Base-by-base conservation (phyloP, 495 filamentous ascomycete species). In the Xylaria flabelliformis region DNA sequence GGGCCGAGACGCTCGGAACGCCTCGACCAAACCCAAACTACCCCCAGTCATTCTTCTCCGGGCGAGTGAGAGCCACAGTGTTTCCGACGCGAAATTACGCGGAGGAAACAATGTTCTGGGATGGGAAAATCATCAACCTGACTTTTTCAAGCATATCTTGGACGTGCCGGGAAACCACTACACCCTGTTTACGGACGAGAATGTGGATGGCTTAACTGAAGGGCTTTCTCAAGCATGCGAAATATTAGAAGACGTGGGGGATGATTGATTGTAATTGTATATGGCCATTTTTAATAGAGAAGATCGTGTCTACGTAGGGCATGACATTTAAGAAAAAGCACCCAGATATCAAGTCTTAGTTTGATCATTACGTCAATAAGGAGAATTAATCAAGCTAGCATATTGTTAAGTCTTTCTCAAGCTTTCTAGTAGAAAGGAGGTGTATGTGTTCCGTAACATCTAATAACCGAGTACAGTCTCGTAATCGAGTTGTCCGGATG, bases 31-130 rank as follows among this genome's bases (percentile, higher is more conserved):
- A 41, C 1, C 61, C 39, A 19, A 44, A 64, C 24, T 64, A 46
- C 61, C 61, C 36, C 61, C 61, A 64, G 61, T 64, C 39, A 46
- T 64, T 64, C 61, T 64, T 26, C 61, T 64, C 36, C 61, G 61
- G 39, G 61, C 39, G 21, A 64, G 39, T 19, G n/a, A 64, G n/a
- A 46, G 61, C 26, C 39, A 64, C n/a, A 29, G 61, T 26, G 21
- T 26, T 64, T 64, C 61, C 61, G 61, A 64, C 61, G 61, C 61
- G 21, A 64, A 29, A 2, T 5, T 64, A 64, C 61, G 61, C 39
- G 39, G 39, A 24, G 61, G 39, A 26, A 46, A 44, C 21, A 64
- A 64, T 8, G 21, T 64, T 64, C 39, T 64, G 21, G 61, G 61
- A 24, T 64, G 61, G 61, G 61, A 42, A 26, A 26, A 26, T 64